Evolutionary conservation across 345 rosid genomes (phyloP).

Genomic region (Gossypium turneri): DNA sequence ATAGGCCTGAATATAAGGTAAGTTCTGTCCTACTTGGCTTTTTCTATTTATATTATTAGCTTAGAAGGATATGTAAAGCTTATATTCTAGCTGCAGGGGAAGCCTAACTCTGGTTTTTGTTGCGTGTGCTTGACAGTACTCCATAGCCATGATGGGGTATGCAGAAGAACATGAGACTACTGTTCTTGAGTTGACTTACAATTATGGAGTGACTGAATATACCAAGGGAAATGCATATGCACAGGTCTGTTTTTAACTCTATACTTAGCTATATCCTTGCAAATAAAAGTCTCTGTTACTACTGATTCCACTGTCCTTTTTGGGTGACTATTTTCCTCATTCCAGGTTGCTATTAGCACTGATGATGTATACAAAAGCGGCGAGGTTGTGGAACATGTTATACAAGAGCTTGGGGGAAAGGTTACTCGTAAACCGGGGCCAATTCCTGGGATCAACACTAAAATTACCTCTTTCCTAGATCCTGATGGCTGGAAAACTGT

Average conservation of each 20-base stretch:
- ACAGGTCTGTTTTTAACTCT: slow-evolving; percentile 41
- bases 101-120: background rate
- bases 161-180: slow-evolving; percentile 77
- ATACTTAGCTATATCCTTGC: background rate
- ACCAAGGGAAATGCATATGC: slow-evolving; percentile 92
- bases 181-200: slow-evolving; percentile 79
- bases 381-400: slow-evolving; percentile 65
- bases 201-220: slow-evolving; percentile 83
- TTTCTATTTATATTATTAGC: background rate
- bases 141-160: slow-evolving; percentile 86
- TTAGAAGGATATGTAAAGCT: background rate
- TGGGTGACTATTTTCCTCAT: background rate
- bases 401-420: slow-evolving; percentile 88
- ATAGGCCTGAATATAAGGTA: slow-evolving; percentile 81
- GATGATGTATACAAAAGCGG: slow-evolving; percentile 95
- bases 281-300: background rate
- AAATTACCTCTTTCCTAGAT: slow-evolving; percentile 75
- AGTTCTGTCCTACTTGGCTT: background rate
- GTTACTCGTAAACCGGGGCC: slow-evolving; percentile 86
- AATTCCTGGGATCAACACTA: slow-evolving; percentile 82
- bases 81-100: background rate
- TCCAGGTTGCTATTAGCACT: slow-evolving; percentile 75
- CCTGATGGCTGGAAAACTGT: slow-evolving; percentile 99
- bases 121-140: slow-evolving; percentile 41
- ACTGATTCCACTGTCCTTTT: background rate